These are phyloP conservation scores for Debaryomyces fabryi DNA, from an alignment of 1,139 yeast species.

Conservation along the genomic window DNA sequence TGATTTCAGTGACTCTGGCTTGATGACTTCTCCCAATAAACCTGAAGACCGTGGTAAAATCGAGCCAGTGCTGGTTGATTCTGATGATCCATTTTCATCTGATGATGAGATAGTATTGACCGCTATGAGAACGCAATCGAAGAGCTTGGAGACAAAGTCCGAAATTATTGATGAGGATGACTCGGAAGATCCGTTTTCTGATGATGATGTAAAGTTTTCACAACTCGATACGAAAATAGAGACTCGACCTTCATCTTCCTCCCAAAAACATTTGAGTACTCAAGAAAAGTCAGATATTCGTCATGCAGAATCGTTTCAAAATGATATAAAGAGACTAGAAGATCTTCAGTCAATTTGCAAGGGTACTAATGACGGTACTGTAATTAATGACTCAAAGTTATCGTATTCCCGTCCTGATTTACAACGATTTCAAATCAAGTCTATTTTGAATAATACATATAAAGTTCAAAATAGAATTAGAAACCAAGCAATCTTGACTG, in stretches of 20 bases:
- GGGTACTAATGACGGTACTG: conserved; percentile 14
- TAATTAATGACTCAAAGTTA: conserved; percentile 39
- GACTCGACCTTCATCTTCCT: neutral
- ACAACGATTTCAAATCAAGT: conserved; percentile 51
- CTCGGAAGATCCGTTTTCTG: conserved; percentile 13
- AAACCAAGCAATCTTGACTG: conserved; percentile 54
- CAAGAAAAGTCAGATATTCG: conserved; percentile 21
- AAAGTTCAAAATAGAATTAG: conserved; percentile 30
- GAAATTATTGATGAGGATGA: neutral
- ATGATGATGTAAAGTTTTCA: conserved; percentile 1
- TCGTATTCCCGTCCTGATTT: conserved; percentile 51
- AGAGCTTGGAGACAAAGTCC: neutral
- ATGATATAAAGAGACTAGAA: conserved; percentile 30
- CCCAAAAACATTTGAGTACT: neutral
- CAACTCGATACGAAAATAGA: neutral
- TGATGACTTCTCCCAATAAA: conserved; percentile 7
- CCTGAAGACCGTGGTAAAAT: neutral
- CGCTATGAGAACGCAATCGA: conserved; percentile 2
- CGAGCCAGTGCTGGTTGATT: conserved; percentile 10
- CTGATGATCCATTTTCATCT: conserved; percentile 36
- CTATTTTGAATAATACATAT: conserved; percentile 36
- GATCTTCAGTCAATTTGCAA: conserved; percentile 15
- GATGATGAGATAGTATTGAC: conserved; percentile 22
- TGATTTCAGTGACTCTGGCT: conserved; percentile 20
- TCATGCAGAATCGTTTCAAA: conserved; percentile 31